Evolutionary conservation across 441 rosid species (phyloP).

Genomic region (Aquilaria agallochum): DNA sequence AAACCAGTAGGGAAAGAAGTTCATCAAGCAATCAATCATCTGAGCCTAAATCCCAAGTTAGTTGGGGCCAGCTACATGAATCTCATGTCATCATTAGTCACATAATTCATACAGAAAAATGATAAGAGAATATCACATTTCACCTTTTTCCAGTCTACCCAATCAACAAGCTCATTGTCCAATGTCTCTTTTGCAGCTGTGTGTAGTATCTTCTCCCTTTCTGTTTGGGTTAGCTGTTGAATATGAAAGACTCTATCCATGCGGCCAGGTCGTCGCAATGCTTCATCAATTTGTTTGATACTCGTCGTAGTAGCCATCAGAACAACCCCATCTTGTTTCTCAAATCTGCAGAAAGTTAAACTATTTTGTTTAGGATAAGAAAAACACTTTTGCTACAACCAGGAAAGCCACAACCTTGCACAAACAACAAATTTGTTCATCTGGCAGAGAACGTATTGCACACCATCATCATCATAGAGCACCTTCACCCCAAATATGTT

Average conservation of each 20-base stretch:
- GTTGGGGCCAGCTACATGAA: too few relatives aligned
- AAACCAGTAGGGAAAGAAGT: too few relatives aligned
- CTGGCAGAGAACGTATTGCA: too few relatives aligned
- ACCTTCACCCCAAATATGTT: too few relatives aligned
- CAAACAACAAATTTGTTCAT: too few relatives aligned
- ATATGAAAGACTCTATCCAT: conserved; percentile 96
- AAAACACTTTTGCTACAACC: conserved; percentile 1
- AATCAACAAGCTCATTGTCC: conserved; percentile 79
- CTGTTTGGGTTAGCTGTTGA: conserved; percentile 85
- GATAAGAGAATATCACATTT: conserved; percentile 10
- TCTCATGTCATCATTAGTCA: too few relatives aligned
- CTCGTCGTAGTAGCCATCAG: conserved; percentile 94
- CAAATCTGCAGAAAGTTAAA: conserved; percentile 51
- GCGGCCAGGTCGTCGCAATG: conserved; percentile 92
- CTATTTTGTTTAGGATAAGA: conserved; percentile 7
- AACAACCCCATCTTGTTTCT: conserved; percentile 98
- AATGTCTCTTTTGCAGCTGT: conserved; percentile 84
- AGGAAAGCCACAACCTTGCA: too few relatives aligned
- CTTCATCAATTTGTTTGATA: conserved; percentile 93
- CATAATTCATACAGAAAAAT: too few relatives aligned
- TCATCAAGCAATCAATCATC: too few relatives aligned
- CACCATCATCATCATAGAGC: too few relatives aligned
- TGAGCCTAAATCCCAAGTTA: too few relatives aligned
- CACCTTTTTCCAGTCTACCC: conserved; percentile 93
- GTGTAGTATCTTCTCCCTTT: conserved; percentile 85